Evolutionary conservation across 257 asterid genomes (phyloP).

Genomic region (Misopates orontium): DNA sequence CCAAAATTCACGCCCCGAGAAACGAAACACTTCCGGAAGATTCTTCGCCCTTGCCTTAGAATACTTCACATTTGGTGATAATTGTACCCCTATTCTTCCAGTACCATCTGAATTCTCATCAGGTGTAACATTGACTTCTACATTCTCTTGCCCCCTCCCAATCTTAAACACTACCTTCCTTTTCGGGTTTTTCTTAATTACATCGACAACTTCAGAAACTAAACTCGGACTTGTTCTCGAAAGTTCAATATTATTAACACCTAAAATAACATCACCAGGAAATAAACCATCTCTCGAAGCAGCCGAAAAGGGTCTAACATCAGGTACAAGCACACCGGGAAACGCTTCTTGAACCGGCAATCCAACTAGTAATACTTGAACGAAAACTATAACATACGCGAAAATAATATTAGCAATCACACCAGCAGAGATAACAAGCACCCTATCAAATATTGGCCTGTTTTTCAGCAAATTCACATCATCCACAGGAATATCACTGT

Average conservation of each 20-base stretch:
- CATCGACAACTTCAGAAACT: slow-evolving; percentile 82
- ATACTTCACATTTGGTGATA: slow-evolving; percentile 76
- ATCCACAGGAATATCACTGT: slow-evolving; percentile 86
- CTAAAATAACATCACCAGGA: slow-evolving; percentile 86
- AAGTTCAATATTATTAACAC: slow-evolving; percentile 60
- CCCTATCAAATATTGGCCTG: slow-evolving; percentile 81
- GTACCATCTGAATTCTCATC: slow-evolving; percentile 80
- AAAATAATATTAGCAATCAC: slow-evolving; percentile 84
- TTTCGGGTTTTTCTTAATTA: slow-evolving; percentile 59
- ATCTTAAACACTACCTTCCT: slow-evolving; percentile 58
- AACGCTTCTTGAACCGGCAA: slow-evolving; percentile 96
- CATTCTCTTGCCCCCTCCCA: slow-evolving; percentile 54
- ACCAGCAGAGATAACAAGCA: slow-evolving; percentile 91
- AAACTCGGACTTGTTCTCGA: slow-evolving; percentile 59
- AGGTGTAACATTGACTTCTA: slow-evolving; percentile 63
- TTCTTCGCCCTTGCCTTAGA: slow-evolving; percentile 63
- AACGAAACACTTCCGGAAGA: slow-evolving; percentile 56
- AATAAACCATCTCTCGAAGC: slow-evolving; percentile 81
- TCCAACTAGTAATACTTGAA: slow-evolving; percentile 83
- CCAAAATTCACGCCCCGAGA: slow-evolving; percentile 84
- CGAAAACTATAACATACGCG: slow-evolving; percentile 71
- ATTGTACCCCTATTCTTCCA: slow-evolving; percentile 86
- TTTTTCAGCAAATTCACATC: slow-evolving; percentile 82
- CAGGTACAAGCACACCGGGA: slow-evolving; percentile 96
- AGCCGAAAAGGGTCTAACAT: slow-evolving; percentile 87